Percentiles rank a stretch among this genome's conserved stretches.
Conservation (phyloP, 1,139 yeast species). For the Wickerhamomyces sp. region DNA sequence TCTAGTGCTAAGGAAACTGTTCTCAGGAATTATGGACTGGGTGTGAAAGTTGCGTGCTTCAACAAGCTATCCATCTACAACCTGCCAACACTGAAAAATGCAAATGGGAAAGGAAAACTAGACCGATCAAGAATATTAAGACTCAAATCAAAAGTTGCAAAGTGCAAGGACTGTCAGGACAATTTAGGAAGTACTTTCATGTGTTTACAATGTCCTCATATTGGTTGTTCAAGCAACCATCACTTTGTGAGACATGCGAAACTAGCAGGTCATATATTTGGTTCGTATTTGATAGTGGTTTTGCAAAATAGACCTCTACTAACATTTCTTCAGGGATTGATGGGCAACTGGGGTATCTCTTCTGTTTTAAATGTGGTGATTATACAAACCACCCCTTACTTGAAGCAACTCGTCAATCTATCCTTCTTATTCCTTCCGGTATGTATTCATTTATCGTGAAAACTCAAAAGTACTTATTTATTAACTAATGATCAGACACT, state of each 20-base stretch:
- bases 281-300: constrained; percentile 29
- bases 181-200: constrained; percentile 38
- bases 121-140: constrained; percentile 33
- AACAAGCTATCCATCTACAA: constrained; percentile 25
- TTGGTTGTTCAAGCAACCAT: constrained; percentile 60
- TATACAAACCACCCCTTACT: constrained; percentile 59
- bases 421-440: constrained; percentile 10
- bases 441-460: no score
- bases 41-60: constrained; percentile 44
- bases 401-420: constrained; percentile 45
- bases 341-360: constrained; percentile 52
- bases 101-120: constrained; percentile 30
- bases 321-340: constrained; percentile 35
- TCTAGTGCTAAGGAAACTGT: constrained; percentile 55
- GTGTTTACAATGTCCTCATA: constrained; percentile 81
- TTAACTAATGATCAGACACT: no score
- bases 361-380: constrained; percentile 75
- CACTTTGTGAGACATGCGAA: constrained; percentile 66
- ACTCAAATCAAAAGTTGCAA: constrained; percentile 40
- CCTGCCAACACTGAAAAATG: constrained; percentile 12
- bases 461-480: no score
- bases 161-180: constrained; percentile 45
- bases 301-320: neutral
- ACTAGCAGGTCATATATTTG: constrained; percentile 65
- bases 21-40: constrained; percentile 53